Evolutionary conservation across 176 grass and related monocot species (phyloP).

Genomic region (Pontederia crassipes): DNA sequence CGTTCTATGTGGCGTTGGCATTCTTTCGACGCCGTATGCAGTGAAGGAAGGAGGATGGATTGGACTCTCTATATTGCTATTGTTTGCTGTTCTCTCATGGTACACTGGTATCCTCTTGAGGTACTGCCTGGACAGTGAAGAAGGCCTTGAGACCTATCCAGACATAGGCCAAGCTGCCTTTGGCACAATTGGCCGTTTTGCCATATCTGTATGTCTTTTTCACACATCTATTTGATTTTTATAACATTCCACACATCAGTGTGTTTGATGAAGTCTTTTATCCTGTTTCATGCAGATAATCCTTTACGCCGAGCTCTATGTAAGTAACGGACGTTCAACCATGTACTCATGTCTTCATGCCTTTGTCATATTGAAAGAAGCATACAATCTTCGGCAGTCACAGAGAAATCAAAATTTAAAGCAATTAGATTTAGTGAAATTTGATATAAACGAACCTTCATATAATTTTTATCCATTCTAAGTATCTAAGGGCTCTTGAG

Average conservation of each 20-base stretch:
- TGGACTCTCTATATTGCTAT: conserved; percentile 49
- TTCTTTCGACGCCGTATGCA: conserved; percentile 88
- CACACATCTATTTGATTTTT: neutral
- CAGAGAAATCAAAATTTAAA: no score
- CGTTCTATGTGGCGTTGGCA: conserved; percentile 84
- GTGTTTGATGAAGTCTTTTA: conserved; percentile 16
- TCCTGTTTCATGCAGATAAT: conserved; percentile 50
- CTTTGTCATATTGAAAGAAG: neutral
- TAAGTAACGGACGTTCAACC: conserved; percentile 34
- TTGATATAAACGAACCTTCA: no score
- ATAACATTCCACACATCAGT: neutral
- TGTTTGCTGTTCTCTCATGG: conserved; percentile 57
- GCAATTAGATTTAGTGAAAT: no score
- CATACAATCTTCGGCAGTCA: no score
- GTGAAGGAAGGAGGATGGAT: conserved; percentile 72
- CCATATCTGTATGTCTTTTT: conserved; percentile 45
- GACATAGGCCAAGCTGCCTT: conserved; percentile 92
- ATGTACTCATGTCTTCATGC: neutral
- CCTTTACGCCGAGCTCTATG: conserved; percentile 81
- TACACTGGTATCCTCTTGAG: conserved; percentile 80
- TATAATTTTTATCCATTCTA: no score
- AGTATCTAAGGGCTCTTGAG: no score
- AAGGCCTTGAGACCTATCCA: conserved; percentile 70
- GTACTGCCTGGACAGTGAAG: conserved; percentile 68
- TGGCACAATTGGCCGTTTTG: conserved; percentile 56